Evolutionary conservation across 495 filamentous ascomycete genomes (phyloP).

Genomic region (Penicillium salamii): DNA sequence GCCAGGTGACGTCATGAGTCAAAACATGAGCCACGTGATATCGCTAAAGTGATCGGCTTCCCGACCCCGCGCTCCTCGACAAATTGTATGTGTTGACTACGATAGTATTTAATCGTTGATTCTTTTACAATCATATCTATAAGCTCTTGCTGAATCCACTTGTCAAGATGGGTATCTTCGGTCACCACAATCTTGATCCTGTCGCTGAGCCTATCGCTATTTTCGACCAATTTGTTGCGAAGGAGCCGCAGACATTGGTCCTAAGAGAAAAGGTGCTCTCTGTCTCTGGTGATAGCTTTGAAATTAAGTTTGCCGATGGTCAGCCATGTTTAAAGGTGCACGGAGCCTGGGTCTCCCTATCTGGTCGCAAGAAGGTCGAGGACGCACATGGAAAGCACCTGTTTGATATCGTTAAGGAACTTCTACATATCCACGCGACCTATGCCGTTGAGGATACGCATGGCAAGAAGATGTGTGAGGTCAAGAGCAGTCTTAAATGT

Average conservation of each 20-base stretch:
- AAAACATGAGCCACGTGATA: too few species aligned
- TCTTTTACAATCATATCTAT: too few species aligned
- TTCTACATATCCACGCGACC: slow-evolving; percentile 46
- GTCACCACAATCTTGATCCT: slow-evolving; percentile 17
- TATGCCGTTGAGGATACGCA: slow-evolving; percentile 40
- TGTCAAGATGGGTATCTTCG: slow-evolving; percentile 15
- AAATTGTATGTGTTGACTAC: too few species aligned
- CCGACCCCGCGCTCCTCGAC: too few species aligned
- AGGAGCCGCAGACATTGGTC: slow-evolving; percentile 43
- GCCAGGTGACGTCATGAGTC: too few species aligned
- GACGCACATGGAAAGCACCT: slow-evolving; percentile 46
- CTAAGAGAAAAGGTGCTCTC: slow-evolving; percentile 56
- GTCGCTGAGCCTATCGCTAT: slow-evolving; percentile 36
- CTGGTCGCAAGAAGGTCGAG: slow-evolving; percentile 45
- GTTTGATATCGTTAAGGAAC: slow-evolving; percentile 53
- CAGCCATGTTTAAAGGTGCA: slow-evolving; percentile 50
- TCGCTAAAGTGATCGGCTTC: too few species aligned
- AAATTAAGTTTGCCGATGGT: slow-evolving; percentile 45
- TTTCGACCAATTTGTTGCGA: slow-evolving; percentile 47
- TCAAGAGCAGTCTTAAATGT: slow-evolving; percentile 49
- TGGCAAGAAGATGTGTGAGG: slow-evolving; percentile 45
- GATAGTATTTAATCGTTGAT: too few species aligned
- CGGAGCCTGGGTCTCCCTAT: slow-evolving; percentile 39
- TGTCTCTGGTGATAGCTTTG: slow-evolving; percentile 55
- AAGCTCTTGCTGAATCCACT: too few species aligned